Evolutionary conservation across 2,329 filamentous ascomycete genomes (phyloP).

Genomic region (Fusarium humuli): DNA sequence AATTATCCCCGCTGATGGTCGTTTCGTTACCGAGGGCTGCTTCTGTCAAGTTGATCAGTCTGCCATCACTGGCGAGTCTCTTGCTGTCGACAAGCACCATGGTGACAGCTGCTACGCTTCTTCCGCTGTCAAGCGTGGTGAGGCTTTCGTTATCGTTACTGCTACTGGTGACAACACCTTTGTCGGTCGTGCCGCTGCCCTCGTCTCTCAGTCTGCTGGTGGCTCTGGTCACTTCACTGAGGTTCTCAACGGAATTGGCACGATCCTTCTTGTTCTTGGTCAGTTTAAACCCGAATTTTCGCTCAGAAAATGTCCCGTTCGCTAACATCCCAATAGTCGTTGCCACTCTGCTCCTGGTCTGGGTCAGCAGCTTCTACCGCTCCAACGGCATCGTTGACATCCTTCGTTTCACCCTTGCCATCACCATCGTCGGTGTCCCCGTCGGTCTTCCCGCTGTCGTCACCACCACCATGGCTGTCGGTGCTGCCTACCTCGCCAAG

Average conservation of each 20-base stretch:
- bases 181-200: conserved; percentile 87
- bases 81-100: conserved; percentile 89
- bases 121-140: conserved; percentile 90
- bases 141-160: conserved; percentile 84
- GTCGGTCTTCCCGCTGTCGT: conserved; percentile 94
- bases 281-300: too few relatives aligned
- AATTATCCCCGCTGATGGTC: conserved; percentile 89
- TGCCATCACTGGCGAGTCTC: conserved; percentile 89
- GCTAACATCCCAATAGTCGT: conserved; percentile 60
- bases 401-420: conserved; percentile 85
- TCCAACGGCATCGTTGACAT: conserved; percentile 84
- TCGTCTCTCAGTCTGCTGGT: conserved; percentile 80
- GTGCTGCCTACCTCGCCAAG: conserved; percentile 90
- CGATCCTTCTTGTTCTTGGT: conserved; percentile 78
- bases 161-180: conserved; percentile 91
- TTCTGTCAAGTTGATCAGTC: conserved; percentile 94
- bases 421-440: conserved; percentile 91
- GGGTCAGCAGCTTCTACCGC: conserved; percentile 89
- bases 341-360: conserved; percentile 83
- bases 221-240: conserved; percentile 90
- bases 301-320: too few relatives aligned
- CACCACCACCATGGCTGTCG: conserved; percentile 94
- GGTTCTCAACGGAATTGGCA: conserved; percentile 88
- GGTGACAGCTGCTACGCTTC: conserved; percentile 86
- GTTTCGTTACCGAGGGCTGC: conserved; percentile 83